These are phyloP conservation scores for Apostasia shenzhenica DNA, from an alignment of 106 monocot species.

Conservation along the genomic window DNA sequence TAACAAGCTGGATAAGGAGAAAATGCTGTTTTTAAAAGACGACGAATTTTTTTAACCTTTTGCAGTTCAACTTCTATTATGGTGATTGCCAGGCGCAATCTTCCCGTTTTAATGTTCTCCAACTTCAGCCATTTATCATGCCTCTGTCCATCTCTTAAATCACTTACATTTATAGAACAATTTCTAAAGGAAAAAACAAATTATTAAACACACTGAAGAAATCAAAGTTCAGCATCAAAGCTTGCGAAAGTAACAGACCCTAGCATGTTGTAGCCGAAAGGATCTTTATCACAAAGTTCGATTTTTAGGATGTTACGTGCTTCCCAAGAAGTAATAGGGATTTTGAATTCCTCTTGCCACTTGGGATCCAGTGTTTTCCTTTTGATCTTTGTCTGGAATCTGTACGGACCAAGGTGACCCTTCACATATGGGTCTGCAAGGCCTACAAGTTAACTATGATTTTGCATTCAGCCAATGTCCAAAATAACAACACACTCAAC, in stretches of 20 bases:
- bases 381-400: conserved; percentile 72
- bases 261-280: conserved; percentile 63
- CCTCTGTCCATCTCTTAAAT: conserved; percentile 62
- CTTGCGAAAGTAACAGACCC: conserved; percentile 48
- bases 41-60: conserved; percentile 20
- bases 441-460: conserved; percentile 28
- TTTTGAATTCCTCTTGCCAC: conserved; percentile 79
- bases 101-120: conserved; percentile 69
- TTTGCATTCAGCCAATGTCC: neutral
- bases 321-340: conserved; percentile 90
- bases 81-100: conserved; percentile 75
- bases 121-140: conserved; percentile 77
- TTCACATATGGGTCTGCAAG: conserved; percentile 90
- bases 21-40: neutral
- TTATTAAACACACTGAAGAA: neutral
- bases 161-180: conserved; percentile 47
- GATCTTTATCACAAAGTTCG: conserved; percentile 78
- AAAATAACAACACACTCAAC: neutral
- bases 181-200: conserved; percentile 16
- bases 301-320: conserved; percentile 42
- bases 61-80: conserved; percentile 46
- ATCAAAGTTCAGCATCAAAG: neutral
- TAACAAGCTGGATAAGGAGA: too few relatives aligned
- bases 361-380: conserved; percentile 73
- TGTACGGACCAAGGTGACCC: conserved; percentile 60